These are phyloP conservation scores for Calonectria pteridis DNA, from an alignment of 2,329 filamentous ascomycete genomes.

Conservation along the genomic window DNA sequence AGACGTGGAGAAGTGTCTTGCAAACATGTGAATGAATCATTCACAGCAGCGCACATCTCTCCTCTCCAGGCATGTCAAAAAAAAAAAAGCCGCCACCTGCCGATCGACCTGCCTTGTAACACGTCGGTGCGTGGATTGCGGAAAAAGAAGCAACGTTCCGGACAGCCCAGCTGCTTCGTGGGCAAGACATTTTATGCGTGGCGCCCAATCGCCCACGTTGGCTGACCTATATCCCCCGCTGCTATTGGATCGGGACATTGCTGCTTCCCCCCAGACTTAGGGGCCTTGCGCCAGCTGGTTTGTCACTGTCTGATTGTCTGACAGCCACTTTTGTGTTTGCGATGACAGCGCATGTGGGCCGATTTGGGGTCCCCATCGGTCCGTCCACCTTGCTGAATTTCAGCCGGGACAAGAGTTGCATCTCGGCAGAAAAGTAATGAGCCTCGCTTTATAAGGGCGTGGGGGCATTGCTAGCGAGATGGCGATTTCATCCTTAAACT, in stretches of 20 bases:
- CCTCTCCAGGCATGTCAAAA: neutral
- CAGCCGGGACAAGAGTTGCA: neutral
- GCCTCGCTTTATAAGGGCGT: neutral
- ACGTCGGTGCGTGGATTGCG: neutral
- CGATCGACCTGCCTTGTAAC: neutral
- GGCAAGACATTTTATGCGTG: neutral
- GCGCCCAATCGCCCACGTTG: neutral
- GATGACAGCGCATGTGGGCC: neutral
- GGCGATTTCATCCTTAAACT: constrained; percentile 3
- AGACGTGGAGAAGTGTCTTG: neutral
- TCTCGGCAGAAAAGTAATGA: neutral
- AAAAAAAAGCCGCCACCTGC: neutral
- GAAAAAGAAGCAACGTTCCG: neutral
- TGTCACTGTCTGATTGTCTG: neutral
- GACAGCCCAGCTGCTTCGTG: neutral
- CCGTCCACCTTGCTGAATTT: neutral
- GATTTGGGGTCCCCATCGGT: neutral
- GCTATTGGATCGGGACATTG: neutral
- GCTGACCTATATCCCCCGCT: no score
- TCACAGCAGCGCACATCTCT: neutral
- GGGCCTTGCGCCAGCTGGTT: neutral
- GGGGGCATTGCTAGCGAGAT: neutral
- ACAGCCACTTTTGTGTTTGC: neutral
- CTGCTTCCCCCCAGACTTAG: neutral
- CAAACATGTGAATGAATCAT: neutral